phyloP scores from a whole-genome alignment of 305 asterid species.

The Solanum hybrid region DNA sequence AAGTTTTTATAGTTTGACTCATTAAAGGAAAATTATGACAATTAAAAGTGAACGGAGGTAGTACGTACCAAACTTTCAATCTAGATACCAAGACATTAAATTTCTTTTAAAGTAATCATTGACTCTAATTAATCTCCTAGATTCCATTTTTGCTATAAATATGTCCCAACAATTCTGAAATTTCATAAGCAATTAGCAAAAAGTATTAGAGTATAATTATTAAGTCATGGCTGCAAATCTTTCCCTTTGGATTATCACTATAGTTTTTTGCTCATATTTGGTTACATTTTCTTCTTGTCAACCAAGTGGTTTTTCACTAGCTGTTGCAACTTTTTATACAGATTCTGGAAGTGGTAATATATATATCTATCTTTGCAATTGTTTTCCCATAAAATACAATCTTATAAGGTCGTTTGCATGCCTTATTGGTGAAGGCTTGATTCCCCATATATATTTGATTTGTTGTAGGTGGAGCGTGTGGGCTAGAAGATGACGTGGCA shows the following conservation, averaged over 20 bases:
- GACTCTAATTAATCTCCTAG: not conserved
- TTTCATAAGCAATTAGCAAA: not conserved
- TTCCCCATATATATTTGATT: not conserved
- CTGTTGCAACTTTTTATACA: not conserved
- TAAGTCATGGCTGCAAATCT: not conserved
- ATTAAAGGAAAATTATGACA: not conserved
- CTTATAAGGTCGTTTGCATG: not conserved
- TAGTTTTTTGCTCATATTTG: not conserved
- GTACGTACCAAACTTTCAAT: not conserved
- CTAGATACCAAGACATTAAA: not conserved
- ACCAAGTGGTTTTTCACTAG: not conserved
- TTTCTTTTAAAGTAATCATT: not conserved
- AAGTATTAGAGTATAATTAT: too few species aligned
- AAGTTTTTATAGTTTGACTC: not conserved
- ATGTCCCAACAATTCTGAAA: not conserved
- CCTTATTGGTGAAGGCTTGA: not conserved
- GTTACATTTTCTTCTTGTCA: not conserved
- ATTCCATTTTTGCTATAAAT: not conserved
- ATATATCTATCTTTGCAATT: not conserved
- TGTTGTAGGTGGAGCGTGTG: constrained; percentile 22
- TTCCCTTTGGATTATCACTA: not conserved
- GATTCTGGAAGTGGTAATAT: constrained; percentile 4
- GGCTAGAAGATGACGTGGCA: constrained; percentile 15
- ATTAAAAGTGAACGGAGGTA: not conserved
- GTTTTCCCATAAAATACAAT: not conserved